Evolutionary conservation across 345 rosid species (phyloP).

Genomic region (Euphorbia lathyris): DNA sequence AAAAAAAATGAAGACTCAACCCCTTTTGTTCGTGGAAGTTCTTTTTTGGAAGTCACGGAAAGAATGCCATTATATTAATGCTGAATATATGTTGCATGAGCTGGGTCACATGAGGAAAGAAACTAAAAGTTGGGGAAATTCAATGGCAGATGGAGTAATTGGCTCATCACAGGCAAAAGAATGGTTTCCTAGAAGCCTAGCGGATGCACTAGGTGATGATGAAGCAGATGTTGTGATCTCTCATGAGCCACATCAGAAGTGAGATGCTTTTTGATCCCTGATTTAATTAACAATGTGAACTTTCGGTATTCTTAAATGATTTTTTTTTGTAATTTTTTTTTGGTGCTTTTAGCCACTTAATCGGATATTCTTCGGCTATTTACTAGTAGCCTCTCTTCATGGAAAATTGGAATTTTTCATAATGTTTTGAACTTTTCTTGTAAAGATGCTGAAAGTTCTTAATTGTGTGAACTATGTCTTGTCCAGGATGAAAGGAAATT

Average conservation of each 20-base stretch:
- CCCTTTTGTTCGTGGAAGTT: constrained; percentile 89
- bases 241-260: constrained; percentile 51
- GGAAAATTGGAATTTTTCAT: neutral
- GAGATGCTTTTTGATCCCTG: constrained; percentile 18
- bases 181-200: constrained; percentile 70
- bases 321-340: constrained; percentile 1
- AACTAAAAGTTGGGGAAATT: constrained; percentile 37
- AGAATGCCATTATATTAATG: constrained; percentile 86
- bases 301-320: neutral
- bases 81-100: constrained; percentile 79
- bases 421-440: constrained; percentile 7
- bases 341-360: neutral
- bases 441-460: neutral
- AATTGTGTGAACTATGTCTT: constrained; percentile 9
- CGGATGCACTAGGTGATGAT: constrained; percentile 97
- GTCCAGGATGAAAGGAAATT: constrained; percentile 18
- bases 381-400: constrained; percentile 1
- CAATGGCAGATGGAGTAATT: constrained; percentile 42
- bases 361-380: neutral
- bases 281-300: neutral
- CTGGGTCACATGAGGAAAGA: constrained; percentile 63
- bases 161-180: constrained; percentile 39
- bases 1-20: constrained; percentile 77
- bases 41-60: constrained; percentile 81
- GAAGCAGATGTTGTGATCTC: constrained; percentile 89